phyloP scores from a whole-genome alignment of 1,139 yeast species.

The Zhuliangozyma blackwelliae region DNA sequence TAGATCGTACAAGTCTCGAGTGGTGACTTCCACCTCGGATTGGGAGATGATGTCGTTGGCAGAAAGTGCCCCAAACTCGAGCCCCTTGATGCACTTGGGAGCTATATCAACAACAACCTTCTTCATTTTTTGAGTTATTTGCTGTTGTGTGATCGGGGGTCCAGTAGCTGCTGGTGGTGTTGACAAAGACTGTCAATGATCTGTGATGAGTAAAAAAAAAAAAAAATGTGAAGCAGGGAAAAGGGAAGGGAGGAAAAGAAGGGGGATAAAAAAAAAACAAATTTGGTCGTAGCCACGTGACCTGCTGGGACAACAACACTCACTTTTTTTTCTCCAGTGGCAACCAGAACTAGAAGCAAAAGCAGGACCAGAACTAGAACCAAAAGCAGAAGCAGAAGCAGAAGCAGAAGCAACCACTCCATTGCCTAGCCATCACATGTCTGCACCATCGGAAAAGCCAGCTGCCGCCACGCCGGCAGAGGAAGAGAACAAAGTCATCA shows the following conservation, averaged over 20 bases:
- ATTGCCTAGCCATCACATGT: neutral
- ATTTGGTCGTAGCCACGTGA: too few species aligned
- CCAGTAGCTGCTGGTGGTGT: too few species aligned
- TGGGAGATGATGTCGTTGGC: conserved; percentile 90
- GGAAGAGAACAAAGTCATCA: conserved; percentile 38
- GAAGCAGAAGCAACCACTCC: neutral
- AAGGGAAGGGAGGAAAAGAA: too few species aligned
- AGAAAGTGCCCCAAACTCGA: conserved; percentile 88
- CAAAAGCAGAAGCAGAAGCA: too few species aligned
- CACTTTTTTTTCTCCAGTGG: too few species aligned
- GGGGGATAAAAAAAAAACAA: too few species aligned
- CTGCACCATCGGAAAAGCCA: neutral
- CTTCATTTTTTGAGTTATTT: conserved; percentile 44
- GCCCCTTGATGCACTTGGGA: conserved; percentile 86
- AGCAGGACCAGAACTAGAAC: too few species aligned
- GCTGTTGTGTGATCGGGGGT: neutral
- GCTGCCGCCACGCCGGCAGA: conserved; percentile 9
- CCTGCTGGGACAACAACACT: too few species aligned
- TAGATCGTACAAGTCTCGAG: conserved; percentile 87
- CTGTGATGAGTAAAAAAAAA: too few species aligned
- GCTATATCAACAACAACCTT: conserved; percentile 76
- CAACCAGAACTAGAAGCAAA: too few species aligned
- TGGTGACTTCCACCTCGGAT: conserved; percentile 89
- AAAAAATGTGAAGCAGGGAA: too few species aligned
- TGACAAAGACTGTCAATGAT: too few species aligned